Conservation (phyloP, 495 filamentous ascomycete species). For the Tuber brumale region DNA sequence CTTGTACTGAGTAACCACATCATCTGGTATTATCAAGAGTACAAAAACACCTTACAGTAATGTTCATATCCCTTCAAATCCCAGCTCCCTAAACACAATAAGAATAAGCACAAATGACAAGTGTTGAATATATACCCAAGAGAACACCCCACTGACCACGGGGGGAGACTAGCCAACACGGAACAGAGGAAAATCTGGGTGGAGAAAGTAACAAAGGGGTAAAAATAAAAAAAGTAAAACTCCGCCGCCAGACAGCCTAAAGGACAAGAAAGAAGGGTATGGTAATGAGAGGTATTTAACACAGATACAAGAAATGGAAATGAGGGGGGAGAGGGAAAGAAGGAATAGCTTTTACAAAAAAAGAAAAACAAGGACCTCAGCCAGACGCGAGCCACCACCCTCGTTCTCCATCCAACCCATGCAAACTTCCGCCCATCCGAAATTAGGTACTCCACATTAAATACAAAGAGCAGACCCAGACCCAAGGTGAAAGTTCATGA, state of each 20-base stretch:
- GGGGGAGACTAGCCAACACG: not conserved
- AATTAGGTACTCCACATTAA: slow-evolving; percentile 7
- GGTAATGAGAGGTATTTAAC: slow-evolving; percentile 5
- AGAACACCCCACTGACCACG: not conserved
- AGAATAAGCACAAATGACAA: not conserved
- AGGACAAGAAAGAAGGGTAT: slow-evolving; percentile 1
- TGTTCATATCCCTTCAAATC: not conserved
- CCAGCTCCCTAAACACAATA: not conserved
- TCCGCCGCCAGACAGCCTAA: slow-evolving; percentile 3
- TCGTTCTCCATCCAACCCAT: slow-evolving; percentile 1
- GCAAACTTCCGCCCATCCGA: not conserved
- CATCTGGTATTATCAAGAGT: not conserved
- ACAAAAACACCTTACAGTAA: not conserved
- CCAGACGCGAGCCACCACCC: not conserved
- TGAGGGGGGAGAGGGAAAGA: not conserved
- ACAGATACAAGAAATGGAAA: not conserved
- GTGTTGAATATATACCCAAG: not conserved
- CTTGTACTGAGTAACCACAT: not conserved
- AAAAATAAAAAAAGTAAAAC: slow-evolving; percentile 2
- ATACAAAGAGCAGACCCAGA: slow-evolving; percentile 5
- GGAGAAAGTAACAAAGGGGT: not conserved
- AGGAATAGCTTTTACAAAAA: slow-evolving; percentile 1
- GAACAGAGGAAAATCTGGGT: not conserved
- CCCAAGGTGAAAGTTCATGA: slow-evolving; percentile 5
- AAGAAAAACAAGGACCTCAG: not conserved